Percentiles rank a stretch among this genome's conserved stretches.
phyloP scores from a whole-genome alignment of 352 stramenopile genomes.

The Pythium rhizo-oryzae region DNA sequence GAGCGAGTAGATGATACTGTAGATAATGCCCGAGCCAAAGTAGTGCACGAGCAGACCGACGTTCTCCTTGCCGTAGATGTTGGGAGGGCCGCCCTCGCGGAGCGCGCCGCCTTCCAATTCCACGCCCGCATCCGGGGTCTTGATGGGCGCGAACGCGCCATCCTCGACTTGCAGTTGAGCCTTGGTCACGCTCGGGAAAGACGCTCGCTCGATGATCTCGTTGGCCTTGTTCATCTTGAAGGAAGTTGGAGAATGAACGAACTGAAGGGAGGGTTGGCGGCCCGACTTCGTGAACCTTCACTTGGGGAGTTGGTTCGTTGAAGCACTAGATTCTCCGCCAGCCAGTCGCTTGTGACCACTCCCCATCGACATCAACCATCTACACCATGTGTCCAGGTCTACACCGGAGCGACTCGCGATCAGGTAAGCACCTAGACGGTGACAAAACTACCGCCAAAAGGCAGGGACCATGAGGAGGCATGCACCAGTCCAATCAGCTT shows the following conservation, averaged over 20 bases:
- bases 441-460: not conserved
- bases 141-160: constrained; percentile 17
- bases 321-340: constrained; percentile 10
- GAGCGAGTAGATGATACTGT: constrained; percentile 33
- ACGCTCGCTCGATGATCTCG: constrained; percentile 31
- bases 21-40: constrained; percentile 35
- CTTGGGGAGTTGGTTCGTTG: constrained; percentile 12
- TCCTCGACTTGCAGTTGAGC: constrained; percentile 26
- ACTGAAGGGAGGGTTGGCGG: not conserved
- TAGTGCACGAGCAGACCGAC: constrained; percentile 43
- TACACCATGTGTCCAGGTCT: not conserved
- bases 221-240: constrained; percentile 29
- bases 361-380: not conserved
- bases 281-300: constrained; percentile 18
- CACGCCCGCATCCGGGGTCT: constrained; percentile 19
- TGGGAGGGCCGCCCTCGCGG: constrained; percentile 32
- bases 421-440: constrained; percentile 11
- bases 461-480: not conserved
- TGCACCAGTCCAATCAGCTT: constrained; percentile 13
- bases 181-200: constrained; percentile 20
- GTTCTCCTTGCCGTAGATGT: constrained; percentile 40
- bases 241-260: constrained; percentile 26
- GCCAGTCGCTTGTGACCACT: constrained; percentile 3
- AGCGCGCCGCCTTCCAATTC: constrained; percentile 30
- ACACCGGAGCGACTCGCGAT: not conserved